Evolutionary conservation across 2,329 filamentous ascomycete genomes (phyloP).

Genomic region (Domatiomyces globalis): DNA sequence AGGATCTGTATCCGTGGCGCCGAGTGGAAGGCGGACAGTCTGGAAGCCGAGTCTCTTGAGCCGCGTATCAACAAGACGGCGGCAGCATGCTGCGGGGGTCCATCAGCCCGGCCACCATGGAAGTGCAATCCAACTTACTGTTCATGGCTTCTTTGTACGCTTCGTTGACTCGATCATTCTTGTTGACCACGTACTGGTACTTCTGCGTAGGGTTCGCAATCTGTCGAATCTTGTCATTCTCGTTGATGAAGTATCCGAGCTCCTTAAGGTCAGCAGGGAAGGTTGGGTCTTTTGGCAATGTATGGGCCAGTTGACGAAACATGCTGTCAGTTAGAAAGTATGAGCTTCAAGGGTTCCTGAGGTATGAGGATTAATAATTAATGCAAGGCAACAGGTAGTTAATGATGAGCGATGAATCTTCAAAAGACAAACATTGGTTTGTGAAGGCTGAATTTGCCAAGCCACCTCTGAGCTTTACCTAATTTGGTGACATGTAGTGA

Average conservation of each 20-base stretch:
- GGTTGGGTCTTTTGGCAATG: conserved; percentile 54
- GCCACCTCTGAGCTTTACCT: neutral
- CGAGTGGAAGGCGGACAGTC: conserved; percentile 48
- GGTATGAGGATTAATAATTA: neutral
- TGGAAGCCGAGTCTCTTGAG: conserved; percentile 47
- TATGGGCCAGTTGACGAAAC: conserved; percentile 58
- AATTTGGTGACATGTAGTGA: neutral
- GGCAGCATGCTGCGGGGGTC: conserved; percentile 43
- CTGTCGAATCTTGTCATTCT: conserved; percentile 58
- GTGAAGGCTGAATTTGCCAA: neutral
- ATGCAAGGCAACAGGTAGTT: neutral
- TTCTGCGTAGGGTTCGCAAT: conserved; percentile 52
- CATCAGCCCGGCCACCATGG: neutral
- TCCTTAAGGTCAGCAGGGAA: conserved; percentile 52
- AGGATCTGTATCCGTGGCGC: conserved; percentile 31
- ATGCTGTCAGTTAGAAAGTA: conserved; percentile 33
- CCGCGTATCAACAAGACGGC: conserved; percentile 46
- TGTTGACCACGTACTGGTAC: conserved; percentile 61
- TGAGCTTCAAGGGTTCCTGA: neutral
- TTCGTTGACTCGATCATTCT: conserved; percentile 63
- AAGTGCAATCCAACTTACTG: conserved; percentile 34
- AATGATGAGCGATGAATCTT: neutral
- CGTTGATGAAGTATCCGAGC: conserved; percentile 70
- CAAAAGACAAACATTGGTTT: neutral
- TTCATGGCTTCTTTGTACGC: conserved; percentile 63